phyloP scores from a whole-genome alignment of 176 grass and related monocot genomes.

The Juncus inflexus region DNA sequence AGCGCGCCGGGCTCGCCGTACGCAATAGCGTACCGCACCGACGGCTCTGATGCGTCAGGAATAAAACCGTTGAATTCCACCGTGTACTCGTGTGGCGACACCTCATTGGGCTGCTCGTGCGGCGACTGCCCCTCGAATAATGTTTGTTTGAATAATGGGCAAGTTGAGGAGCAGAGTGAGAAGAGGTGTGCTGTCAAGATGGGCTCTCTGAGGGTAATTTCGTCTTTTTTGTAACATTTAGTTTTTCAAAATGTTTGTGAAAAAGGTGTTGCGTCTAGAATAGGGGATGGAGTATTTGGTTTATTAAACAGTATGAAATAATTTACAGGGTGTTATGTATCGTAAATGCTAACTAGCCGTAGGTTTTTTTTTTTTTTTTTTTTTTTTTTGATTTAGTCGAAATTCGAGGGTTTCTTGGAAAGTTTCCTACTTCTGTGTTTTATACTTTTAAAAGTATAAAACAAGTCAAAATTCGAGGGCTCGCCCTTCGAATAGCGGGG shows the following conservation, averaged over 20 bases:
- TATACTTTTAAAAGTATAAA: too few species aligned
- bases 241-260: too few species aligned
- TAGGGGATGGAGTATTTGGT: too few species aligned
- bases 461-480: not conserved
- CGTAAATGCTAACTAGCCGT: too few species aligned
- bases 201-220: constrained; percentile 74
- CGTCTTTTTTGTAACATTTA: not conserved
- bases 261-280: too few species aligned
- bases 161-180: constrained; percentile 32
- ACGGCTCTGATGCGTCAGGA: constrained; percentile 46
- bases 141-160: constrained; percentile 52
- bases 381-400: too few species aligned
- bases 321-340: too few species aligned
- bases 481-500: too few species aligned
- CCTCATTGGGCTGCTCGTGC: constrained; percentile 90
- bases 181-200: constrained; percentile 66
- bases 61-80: constrained; percentile 83
- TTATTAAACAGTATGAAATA: too few species aligned
- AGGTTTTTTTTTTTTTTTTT: too few species aligned
- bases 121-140: constrained; percentile 90
- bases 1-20: constrained; percentile 71
- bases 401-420: not conserved
- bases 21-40: constrained; percentile 61
- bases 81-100: constrained; percentile 87
- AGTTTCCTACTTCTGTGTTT: constrained; percentile 17